phyloP scores from a whole-genome alignment of 1,284 basidiomycete species.

The Athelia sp. region DNA sequence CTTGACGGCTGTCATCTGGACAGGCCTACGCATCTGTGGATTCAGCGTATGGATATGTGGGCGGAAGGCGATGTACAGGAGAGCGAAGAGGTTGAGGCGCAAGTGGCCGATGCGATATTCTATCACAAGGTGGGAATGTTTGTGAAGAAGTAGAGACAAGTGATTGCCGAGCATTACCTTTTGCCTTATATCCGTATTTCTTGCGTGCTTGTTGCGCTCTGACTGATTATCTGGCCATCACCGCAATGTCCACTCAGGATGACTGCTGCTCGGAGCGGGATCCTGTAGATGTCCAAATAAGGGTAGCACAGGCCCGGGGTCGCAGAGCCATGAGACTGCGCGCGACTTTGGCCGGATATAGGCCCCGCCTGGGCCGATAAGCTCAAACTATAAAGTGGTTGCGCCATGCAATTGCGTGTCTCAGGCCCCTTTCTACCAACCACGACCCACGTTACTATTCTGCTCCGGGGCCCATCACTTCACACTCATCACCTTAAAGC shows the following conservation, averaged over 20 bases:
- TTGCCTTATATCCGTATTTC: too few species aligned
- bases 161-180: too few species aligned
- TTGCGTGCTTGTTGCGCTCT: too few species aligned
- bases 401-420: neutral
- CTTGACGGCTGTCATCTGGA: slow-evolving; percentile 62
- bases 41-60: slow-evolving; percentile 40
- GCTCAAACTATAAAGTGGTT: neutral
- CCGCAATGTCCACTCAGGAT: too few species aligned
- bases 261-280: too few species aligned
- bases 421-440: neutral
- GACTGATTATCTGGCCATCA: too few species aligned
- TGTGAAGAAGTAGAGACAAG: slow-evolving; percentile 30
- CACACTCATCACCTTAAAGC: neutral
- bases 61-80: slow-evolving; percentile 38
- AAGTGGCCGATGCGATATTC: slow-evolving; percentile 47
- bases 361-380: too few species aligned
- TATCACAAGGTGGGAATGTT: slow-evolving; percentile 53
- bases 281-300: too few species aligned
- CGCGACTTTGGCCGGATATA: too few species aligned
- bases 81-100: slow-evolving; percentile 35
- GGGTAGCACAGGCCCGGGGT: too few species aligned
- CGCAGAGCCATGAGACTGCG: too few species aligned
- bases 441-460: neutral
- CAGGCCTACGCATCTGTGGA: slow-evolving; percentile 48
- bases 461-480: neutral